These are phyloP conservation scores for Termitomyces sp. DNA, from an alignment of 768 basidiomycete species.

Conservation along the genomic window DNA sequence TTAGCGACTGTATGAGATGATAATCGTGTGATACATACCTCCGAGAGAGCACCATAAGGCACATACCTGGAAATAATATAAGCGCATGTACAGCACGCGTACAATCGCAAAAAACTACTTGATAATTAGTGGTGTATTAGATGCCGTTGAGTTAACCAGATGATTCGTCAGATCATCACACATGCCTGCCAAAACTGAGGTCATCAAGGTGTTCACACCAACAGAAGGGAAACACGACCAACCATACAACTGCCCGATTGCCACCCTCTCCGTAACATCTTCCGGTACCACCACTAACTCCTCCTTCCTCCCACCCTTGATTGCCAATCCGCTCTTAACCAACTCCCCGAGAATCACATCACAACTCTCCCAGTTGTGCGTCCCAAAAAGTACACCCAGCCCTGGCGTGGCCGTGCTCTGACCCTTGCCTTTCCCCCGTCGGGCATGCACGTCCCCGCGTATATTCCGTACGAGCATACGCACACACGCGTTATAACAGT, in stretches of 20 bases:
- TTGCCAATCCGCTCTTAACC: constrained; percentile 49
- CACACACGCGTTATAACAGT: constrained; percentile 62
- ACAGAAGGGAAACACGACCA: constrained; percentile 14
- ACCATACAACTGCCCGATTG: constrained; percentile 85
- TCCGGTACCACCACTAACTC: constrained; percentile 34
- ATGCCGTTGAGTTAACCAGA: constrained; percentile 50
- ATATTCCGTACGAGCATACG: constrained; percentile 51
- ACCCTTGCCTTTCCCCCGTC: neutral
- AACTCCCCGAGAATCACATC: constrained; percentile 57
- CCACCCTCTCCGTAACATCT: constrained; percentile 58
- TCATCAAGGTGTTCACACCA: neutral
- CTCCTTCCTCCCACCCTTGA: constrained; percentile 17
- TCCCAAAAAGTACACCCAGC: constrained; percentile 77
- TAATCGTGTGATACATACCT: constrained; percentile 32
- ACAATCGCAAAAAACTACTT: constrained; percentile 39
- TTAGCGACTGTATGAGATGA: neutral
- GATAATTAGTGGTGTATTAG: constrained; percentile 62
- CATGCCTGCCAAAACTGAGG: constrained; percentile 55
- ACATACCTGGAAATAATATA: constrained; percentile 41
- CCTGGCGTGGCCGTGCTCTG: constrained; percentile 7
- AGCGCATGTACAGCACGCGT: neutral
- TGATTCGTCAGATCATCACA: constrained; percentile 74
- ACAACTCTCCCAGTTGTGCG: constrained; percentile 77
- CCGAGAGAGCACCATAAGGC: constrained; percentile 68
- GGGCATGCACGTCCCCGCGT: constrained; percentile 38